These are phyloP conservation scores for Isatis lusitanica DNA, from an alignment of 441 rosid genomes.

Conservation along the genomic window DNA sequence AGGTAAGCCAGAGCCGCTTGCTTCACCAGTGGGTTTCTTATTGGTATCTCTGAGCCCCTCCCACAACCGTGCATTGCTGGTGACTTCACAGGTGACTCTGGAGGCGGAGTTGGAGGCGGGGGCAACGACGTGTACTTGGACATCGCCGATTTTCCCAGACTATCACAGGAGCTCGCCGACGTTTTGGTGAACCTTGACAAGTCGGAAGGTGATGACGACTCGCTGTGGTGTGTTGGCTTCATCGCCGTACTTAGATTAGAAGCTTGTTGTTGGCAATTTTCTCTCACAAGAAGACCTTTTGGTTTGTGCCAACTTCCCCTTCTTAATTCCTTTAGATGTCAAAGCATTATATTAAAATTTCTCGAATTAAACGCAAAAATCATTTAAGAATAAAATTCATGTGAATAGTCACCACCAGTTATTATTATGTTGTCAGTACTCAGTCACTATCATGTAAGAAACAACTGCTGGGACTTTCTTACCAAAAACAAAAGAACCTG, in stretches of 20 bases:
- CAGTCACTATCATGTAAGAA: neutral
- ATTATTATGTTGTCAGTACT: neutral
- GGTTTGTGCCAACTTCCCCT: neutral
- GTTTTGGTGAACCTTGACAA: neutral
- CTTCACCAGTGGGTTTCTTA: constrained; percentile 30
- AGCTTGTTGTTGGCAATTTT: neutral
- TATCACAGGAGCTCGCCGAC: neutral
- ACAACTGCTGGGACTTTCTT: neutral
- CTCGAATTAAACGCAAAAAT: constrained; percentile 9
- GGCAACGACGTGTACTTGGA: neutral
- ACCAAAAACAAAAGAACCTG: neutral
- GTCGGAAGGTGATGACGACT: constrained; percentile 6
- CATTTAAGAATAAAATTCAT: constrained; percentile 1
- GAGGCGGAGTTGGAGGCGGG: constrained; percentile 14
- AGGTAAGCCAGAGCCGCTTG: constrained; percentile 31
- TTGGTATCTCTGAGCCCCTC: constrained; percentile 20
- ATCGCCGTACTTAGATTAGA: neutral
- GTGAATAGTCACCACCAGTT: neutral
- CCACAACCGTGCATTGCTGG: constrained; percentile 14
- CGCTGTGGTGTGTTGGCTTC: neutral
- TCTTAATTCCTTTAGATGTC: neutral
- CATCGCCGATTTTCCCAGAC: constrained; percentile 2
- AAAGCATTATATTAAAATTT: neutral
- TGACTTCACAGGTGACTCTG: constrained; percentile 15
- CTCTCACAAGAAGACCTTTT: neutral